A percentile compares a stretch with the other conserved stretches of the same genome.
Evolutionary conservation across 1,284 basidiomycete genomes (phyloP).

Genomic region (Puccinia coronata): DNA sequence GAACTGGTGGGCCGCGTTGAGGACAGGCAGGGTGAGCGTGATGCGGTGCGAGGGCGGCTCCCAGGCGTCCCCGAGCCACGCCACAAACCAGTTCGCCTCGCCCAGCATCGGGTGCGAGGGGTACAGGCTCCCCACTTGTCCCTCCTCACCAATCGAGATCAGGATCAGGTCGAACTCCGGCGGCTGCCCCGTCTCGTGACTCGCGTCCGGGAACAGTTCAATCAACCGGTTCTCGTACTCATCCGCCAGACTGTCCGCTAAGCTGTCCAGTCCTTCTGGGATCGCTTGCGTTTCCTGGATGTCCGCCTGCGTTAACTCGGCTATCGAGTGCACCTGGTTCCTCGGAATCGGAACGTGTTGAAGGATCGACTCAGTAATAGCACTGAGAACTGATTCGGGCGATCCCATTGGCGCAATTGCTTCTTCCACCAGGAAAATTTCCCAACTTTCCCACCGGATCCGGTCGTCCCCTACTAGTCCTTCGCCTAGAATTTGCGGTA

Average conservation of each 20-base stretch:
- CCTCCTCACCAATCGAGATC: conserved; percentile 26
- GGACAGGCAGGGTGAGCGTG: conserved; percentile 39
- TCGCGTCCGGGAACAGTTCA: conserved; percentile 37
- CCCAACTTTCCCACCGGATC: conserved; percentile 40
- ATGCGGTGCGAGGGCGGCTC: conserved; percentile 31
- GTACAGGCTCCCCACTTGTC: conserved; percentile 45
- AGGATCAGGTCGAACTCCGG: conserved; percentile 46
- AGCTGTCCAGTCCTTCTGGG: conserved; percentile 34
- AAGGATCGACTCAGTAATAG: conserved; percentile 26
- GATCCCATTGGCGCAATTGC: conserved; percentile 38
- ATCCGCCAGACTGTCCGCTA: conserved; percentile 45
- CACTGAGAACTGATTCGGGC: conserved; percentile 23
- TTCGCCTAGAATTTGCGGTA: conserved; percentile 26
- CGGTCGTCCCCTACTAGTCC: conserved; percentile 36
- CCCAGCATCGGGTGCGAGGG: conserved; percentile 42
- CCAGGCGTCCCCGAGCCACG: conserved; percentile 44
- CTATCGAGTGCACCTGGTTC: conserved; percentile 40
- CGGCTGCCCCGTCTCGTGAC: conserved; percentile 34
- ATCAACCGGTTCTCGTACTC: conserved; percentile 43
- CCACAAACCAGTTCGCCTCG: conserved; percentile 49
- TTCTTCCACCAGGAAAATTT: conserved; percentile 48
- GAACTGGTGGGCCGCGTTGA: conserved; percentile 40
- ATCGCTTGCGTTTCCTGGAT: conserved; percentile 29
- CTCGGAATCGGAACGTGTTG: conserved; percentile 46
- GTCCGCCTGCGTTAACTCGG: conserved; percentile 21